Base-by-base conservation (phyloP, 768 basidiomycete species). In the Leccinum fibrillosum region DNA sequence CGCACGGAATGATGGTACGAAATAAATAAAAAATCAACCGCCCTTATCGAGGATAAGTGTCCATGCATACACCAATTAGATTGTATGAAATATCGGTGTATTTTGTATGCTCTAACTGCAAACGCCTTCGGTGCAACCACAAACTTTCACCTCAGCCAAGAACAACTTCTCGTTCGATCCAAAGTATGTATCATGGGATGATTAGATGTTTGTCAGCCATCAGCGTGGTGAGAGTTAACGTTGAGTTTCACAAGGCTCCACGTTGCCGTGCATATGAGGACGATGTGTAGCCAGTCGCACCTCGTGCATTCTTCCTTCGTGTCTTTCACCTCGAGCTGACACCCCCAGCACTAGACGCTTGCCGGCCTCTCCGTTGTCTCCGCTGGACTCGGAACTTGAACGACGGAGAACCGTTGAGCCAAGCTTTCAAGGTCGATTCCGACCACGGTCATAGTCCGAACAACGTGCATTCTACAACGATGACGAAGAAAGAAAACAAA, bases 1-100 rank as follows among this genome's bases (percentile, higher is more conserved):
- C 64, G 59, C 50, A 57, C 23, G 15, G 66, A 72, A 47, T 64
- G 23, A 69, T 37, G 11, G 23, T 19, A 15, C n/a, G n/a, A 19
- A 15, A 32, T 0, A 12, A 32, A 32, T 5, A 13, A 48, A 32
- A 5, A 6, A 13, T 15, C 19, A 13, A 4, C 11, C 9, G 9
- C 12, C 23, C 8, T 34, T 4, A 4, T 23, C 5, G 7, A 35
- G 15, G 4, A 19, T 4, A 8, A 21, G 25, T 34, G 5, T 49
- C 25, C 6, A 28, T 12, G 9, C 12, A 23, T 44, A 52, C 47
- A 52, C n/a, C n/a, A 37, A 34, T 15, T 7, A 10, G 6, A 11
- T 13, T 9, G 23, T 23, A 47, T 44, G 67, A 11, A 52, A 42
- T 1, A 1, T 35, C 28, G 35, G 15, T 55, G 21, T 15, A 28